phyloP scores from a whole-genome alignment of 768 basidiomycete genomes.

The Russula vinacea region DNA sequence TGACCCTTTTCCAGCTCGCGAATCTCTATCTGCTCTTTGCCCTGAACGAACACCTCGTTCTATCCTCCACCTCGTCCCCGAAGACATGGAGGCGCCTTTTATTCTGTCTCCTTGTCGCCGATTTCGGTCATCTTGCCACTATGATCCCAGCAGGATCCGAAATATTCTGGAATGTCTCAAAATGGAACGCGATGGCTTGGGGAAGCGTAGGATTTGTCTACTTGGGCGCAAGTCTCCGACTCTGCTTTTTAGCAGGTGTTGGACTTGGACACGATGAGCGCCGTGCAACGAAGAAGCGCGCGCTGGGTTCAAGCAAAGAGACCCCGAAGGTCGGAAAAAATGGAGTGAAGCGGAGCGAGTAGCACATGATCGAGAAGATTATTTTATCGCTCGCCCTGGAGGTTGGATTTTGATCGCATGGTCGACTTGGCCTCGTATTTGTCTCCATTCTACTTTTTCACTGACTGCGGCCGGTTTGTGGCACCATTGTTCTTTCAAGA shows the following conservation, averaged over 20 bases:
- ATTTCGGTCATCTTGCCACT: conserved; percentile 43
- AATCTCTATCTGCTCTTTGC: conserved; percentile 54
- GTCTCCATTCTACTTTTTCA: neutral
- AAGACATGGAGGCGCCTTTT: conserved; percentile 45
- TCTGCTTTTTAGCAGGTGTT: conserved; percentile 39
- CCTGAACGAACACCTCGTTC: conserved; percentile 49
- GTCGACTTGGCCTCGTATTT: neutral
- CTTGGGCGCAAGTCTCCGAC: conserved; percentile 32
- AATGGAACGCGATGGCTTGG: conserved; percentile 54
- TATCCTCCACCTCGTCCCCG: conserved; percentile 43
- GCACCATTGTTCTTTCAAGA: neutral
- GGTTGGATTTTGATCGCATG: neutral
- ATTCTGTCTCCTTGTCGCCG: conserved; percentile 35
- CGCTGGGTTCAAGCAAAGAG: neutral
- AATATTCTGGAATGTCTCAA: conserved; percentile 45
- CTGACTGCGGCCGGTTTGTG: neutral
- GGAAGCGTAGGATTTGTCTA: conserved; percentile 56
- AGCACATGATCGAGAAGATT: neutral
- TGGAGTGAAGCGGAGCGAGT: neutral
- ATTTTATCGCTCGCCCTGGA: neutral
- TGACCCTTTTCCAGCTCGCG: conserved; percentile 47
- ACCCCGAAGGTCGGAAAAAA: neutral
- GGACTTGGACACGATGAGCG: conserved; percentile 30
- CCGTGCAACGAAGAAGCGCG: neutral
- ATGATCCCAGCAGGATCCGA: conserved; percentile 45